phyloP scores from a whole-genome alignment of 2,329 filamentous ascomycete genomes.

The Alternaria infectoria region DNA sequence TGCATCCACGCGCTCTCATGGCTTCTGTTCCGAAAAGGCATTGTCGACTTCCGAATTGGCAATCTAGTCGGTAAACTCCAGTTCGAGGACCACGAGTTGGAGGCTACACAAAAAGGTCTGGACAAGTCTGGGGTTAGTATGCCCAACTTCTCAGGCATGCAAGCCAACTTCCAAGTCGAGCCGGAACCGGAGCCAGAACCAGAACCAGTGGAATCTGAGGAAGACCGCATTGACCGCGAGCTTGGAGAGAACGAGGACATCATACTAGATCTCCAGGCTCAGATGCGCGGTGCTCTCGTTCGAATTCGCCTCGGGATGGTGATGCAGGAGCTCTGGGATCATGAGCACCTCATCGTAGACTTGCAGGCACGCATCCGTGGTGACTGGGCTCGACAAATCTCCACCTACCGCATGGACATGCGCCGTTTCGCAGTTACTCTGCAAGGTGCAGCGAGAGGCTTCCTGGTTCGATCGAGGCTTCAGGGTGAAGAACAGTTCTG shows the following conservation, averaged over 20 bases:
- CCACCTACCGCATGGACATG: slow-evolving; percentile 84
- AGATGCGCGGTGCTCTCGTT: slow-evolving; percentile 80
- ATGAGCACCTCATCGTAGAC: slow-evolving; percentile 77
- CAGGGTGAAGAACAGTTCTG: slow-evolving; percentile 69
- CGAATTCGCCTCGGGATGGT: slow-evolving; percentile 77
- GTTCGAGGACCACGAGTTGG: slow-evolving; percentile 96
- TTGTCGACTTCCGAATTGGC: slow-evolving; percentile 93
- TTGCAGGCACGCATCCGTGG: slow-evolving; percentile 87
- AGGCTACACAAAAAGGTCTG: slow-evolving; percentile 94
- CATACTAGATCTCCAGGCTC: slow-evolving; percentile 83
- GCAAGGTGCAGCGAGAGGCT: slow-evolving; percentile 80
- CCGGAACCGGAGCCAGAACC: slow-evolving; percentile 80
- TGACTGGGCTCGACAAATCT: slow-evolving; percentile 83
- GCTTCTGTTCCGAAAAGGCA: slow-evolving; percentile 93
- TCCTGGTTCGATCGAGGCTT: slow-evolving; percentile 71
- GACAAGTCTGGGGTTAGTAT: slow-evolving; percentile 95
- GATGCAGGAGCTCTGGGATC: slow-evolving; percentile 91
- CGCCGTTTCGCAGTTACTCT: slow-evolving; percentile 77
- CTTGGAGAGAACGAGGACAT: slow-evolving; percentile 74
- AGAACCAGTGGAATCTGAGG: slow-evolving; percentile 80
- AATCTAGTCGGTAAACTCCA: slow-evolving; percentile 96
- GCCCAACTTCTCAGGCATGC: slow-evolving; percentile 98
- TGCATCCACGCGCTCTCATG: slow-evolving; percentile 97
- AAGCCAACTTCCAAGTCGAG: slow-evolving; percentile 90
- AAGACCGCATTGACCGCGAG: slow-evolving; percentile 84